Conservation (phyloP, 1,284 basidiomycete species). For the Exobasidium rhododendri region DNA sequence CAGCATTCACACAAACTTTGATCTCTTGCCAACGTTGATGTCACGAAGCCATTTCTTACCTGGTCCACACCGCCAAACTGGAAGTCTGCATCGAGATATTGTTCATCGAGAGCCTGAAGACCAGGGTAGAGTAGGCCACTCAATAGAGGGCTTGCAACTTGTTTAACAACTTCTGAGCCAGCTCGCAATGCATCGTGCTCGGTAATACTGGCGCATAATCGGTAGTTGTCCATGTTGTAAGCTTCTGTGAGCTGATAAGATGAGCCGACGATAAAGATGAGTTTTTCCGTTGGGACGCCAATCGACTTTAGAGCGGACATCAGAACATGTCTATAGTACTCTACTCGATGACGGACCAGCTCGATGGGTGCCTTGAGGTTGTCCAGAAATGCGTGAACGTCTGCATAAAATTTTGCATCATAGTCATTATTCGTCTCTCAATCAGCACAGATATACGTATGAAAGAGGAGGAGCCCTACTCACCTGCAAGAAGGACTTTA, state of each 20-base stretch:
- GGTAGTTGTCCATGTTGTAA: conserved; percentile 94
- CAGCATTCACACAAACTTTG: neutral
- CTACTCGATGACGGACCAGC: conserved; percentile 79
- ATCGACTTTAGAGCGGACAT: conserved; percentile 80
- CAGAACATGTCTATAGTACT: conserved; percentile 84
- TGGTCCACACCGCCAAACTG: conserved; percentile 98
- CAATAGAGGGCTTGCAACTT: conserved; percentile 85
- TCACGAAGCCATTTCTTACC: conserved; percentile 60
- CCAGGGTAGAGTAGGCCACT: conserved; percentile 93
- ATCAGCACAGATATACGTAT: too few relatives aligned
- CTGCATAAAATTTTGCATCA: conserved; percentile 57
- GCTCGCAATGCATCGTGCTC: conserved; percentile 98
- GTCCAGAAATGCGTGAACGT: conserved; percentile 95
- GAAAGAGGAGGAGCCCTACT: neutral
- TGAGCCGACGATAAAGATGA: conserved; percentile 76
- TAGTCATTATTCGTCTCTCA: too few relatives aligned
- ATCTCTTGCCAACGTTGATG: too few relatives aligned
- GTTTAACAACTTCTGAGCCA: conserved; percentile 98
- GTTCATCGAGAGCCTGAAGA: conserved; percentile 92
- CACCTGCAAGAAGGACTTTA: conserved; percentile 74
- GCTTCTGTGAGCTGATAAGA: conserved; percentile 86
- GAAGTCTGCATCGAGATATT: conserved; percentile 93
- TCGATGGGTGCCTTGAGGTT: conserved; percentile 97
- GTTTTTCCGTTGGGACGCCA: conserved; percentile 76
- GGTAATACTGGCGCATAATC: conserved; percentile 79